Conservation (phyloP, 2,329 filamentous ascomycete genomes). For the Colletotrichum lentis region DNA sequence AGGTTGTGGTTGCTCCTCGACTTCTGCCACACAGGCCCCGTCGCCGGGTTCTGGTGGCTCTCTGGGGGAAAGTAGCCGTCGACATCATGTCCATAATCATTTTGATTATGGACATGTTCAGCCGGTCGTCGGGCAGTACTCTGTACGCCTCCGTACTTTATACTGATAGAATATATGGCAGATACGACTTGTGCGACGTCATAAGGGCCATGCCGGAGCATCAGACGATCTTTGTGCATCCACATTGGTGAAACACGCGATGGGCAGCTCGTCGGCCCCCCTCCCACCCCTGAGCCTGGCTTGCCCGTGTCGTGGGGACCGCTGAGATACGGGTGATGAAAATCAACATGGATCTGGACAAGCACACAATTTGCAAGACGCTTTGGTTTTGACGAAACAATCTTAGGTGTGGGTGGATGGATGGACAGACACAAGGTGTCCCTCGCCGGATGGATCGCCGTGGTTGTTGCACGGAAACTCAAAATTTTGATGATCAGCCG, state of each 20-base stretch:
- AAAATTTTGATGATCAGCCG: not conserved
- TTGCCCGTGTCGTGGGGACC: conserved; percentile 24
- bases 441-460: conserved; percentile 7
- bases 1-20: conserved; percentile 29
- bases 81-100: conserved; percentile 17
- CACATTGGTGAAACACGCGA: conserved; percentile 34
- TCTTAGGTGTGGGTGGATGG: not conserved
- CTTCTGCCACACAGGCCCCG: conserved; percentile 19
- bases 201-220: conserved; percentile 28
- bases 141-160: too few relatives aligned
- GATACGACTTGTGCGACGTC: conserved; percentile 16
- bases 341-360: conserved; percentile 20
- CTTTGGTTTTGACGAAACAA: conserved; percentile 13
- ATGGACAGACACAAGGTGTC: conserved; percentile 6
- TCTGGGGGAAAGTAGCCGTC: conserved; percentile 35
- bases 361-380: conserved; percentile 2
- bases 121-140: conserved; percentile 8
- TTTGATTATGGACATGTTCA: too few relatives aligned
- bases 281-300: conserved; percentile 1
- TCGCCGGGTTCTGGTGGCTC: not conserved
- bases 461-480: not conserved
- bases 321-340: conserved; percentile 19
- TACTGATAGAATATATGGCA: not conserved
- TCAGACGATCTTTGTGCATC: conserved; percentile 33
- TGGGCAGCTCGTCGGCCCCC: conserved; percentile 16